Percentiles rank a stretch among this genome's conserved stretches.
These are phyloP conservation scores for Phytophthora sansomeana DNA, from an alignment of 352 stramenopile species.

Conservation along the genomic window DNA sequence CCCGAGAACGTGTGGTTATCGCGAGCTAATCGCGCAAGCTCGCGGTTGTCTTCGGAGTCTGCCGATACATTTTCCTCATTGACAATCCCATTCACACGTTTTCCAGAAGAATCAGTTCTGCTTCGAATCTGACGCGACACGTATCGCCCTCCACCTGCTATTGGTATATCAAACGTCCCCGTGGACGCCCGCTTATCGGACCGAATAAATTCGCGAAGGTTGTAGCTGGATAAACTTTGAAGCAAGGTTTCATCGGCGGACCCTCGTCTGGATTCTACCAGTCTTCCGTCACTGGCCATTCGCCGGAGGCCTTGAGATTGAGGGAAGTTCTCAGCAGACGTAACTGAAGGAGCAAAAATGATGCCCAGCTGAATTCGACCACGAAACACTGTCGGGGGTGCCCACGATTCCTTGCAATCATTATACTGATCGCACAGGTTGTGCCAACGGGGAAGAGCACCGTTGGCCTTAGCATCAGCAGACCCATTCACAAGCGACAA, in stretches of 20 bases:
- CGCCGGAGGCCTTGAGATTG: slow-evolving; percentile 56
- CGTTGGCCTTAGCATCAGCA: slow-evolving; percentile 83
- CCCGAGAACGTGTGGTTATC: slow-evolving; percentile 76
- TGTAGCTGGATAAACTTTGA: slow-evolving; percentile 63
- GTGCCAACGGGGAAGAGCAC: slow-evolving; percentile 80
- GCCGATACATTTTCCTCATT: slow-evolving; percentile 13
- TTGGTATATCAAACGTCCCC: slow-evolving; percentile 35
- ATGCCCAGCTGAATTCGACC: slow-evolving; percentile 81
- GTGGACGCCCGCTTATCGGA: slow-evolving; percentile 44
- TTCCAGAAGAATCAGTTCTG: slow-evolving; percentile 29
- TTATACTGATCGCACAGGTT: slow-evolving; percentile 91
- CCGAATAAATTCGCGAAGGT: slow-evolving; percentile 64
- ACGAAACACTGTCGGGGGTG: slow-evolving; percentile 81
- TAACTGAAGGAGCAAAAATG: slow-evolving; percentile 78
- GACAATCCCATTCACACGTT: slow-evolving; percentile 15
- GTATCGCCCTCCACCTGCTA: slow-evolving; percentile 30
- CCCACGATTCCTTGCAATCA: slow-evolving; percentile 87
- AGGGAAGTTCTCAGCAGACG: slow-evolving; percentile 55
- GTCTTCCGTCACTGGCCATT: slow-evolving; percentile 42
- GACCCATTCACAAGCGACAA: slow-evolving; percentile 80
- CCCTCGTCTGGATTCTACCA: slow-evolving; percentile 34
- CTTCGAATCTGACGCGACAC: slow-evolving; percentile 43
- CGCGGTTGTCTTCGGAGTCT: slow-evolving; percentile 33
- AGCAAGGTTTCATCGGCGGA: slow-evolving; percentile 61
- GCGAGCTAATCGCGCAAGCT: slow-evolving; percentile 50